phyloP scores from a whole-genome alignment of 805 yeast genomes.

The Pichia scutulata region DNA sequence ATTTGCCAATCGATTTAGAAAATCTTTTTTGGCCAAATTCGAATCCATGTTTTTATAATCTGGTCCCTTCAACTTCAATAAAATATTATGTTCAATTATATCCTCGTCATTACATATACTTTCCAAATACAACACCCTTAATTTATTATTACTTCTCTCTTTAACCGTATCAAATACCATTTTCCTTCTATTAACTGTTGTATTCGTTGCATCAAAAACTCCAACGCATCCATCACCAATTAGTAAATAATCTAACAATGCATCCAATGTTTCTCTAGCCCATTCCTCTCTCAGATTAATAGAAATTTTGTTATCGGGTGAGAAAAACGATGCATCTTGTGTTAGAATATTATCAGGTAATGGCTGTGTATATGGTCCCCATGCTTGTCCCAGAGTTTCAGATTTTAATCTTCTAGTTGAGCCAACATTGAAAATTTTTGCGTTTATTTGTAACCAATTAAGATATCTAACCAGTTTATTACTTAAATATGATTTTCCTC shows the following conservation, averaged over 20 bases:
- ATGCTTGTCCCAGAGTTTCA: constrained; percentile 25
- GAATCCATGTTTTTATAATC: constrained; percentile 87
- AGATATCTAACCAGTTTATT: constrained; percentile 84
- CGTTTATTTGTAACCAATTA: constrained; percentile 90
- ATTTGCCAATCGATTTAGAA: constrained; percentile 70
- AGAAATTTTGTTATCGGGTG: constrained; percentile 65
- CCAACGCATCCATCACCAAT: constrained; percentile 87
- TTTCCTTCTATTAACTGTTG: constrained; percentile 57
- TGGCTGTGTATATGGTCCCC: constrained; percentile 68
- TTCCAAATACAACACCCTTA: constrained; percentile 80
- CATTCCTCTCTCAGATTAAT: constrained; percentile 75
- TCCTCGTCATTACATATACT: constrained; percentile 75
- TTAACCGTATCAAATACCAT: constrained; percentile 51
- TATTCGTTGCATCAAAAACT: constrained; percentile 79
- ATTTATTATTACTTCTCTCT: constrained; percentile 46
- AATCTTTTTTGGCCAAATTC: constrained; percentile 69
- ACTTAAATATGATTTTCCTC: constrained; percentile 91
- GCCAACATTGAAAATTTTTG: constrained; percentile 90
- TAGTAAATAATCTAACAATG: constrained; percentile 70
- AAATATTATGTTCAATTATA: constrained; percentile 73
- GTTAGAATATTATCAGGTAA: constrained; percentile 36
- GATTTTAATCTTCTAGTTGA: constrained; percentile 80
- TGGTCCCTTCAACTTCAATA: constrained; percentile 84
- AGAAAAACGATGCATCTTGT: constrained; percentile 81
- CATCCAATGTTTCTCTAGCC: constrained; percentile 93